Evolutionary conservation across 306 rosid species (phyloP), one percentile per base, ranked within the genome.

Genomic region (Medicago arabica): DNA sequence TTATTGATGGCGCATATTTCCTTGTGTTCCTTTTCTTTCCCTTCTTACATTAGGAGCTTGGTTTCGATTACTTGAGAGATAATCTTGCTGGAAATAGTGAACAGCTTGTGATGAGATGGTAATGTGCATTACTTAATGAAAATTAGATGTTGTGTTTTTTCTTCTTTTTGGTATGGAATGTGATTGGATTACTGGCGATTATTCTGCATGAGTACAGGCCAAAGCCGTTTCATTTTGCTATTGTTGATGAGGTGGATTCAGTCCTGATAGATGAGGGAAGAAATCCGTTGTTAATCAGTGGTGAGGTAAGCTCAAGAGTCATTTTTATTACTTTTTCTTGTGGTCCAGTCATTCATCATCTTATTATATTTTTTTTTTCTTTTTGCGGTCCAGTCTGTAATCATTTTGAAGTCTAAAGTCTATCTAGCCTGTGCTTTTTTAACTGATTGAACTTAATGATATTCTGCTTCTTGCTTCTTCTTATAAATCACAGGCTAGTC

Each of bases 61-160:
- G 98, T 80, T 95, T 95, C 81, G 98, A 95, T 85, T 95, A 95
- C 82, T 86, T 95, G 74, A 91, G 97, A 44, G 98, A 95, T 80
- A 92, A 95, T 86, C 98, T 95, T 75, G 97, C 98, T 73, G 95
- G 89, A 85, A 92, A 70, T 66, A 86, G 86, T 16, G 96, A 81
- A 74, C 86, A 89, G n/a, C 91, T 92, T 87, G 98, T 95, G 76
- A 92, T 95, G 98, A 88, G 97, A 92, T 95, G 95, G 98, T 95
- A 87, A 36, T 9, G 78, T 71, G 78, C 76, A 74, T 76, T 51
- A 75, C 76, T 62, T 71, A 34, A 50, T 40, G 15, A 57, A 44
- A 72, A 39, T 67, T 17, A 16, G 51, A 36, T 44, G 65, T 82
- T 69, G 23, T 72, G 73, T 72, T 36, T 59, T 39, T 11, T n/a